Evolutionary conservation across 2,329 filamentous ascomycete species (phyloP).

Genomic region (Aspergillus niger): DNA sequence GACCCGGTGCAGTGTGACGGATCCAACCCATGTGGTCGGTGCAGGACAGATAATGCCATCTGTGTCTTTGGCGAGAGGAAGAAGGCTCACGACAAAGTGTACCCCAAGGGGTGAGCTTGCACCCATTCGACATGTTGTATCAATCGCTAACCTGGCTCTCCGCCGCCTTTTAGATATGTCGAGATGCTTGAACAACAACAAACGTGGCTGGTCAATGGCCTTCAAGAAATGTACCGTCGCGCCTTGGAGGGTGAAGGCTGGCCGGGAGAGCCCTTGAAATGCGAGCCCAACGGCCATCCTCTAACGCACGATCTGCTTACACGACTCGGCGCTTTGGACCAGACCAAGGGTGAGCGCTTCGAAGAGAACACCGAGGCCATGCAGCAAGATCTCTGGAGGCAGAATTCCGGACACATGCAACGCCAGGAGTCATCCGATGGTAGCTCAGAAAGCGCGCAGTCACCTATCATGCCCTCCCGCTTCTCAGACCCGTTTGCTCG

Average conservation of each 20-base stretch:
- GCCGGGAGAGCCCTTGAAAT: slow-evolving; percentile 56
- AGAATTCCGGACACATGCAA: slow-evolving; percentile 55
- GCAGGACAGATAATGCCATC: slow-evolving; percentile 64
- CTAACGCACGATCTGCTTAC: slow-evolving; percentile 66
- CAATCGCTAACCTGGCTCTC: slow-evolving; percentile 4
- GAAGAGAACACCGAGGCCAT: slow-evolving; percentile 60
- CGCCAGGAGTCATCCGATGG: slow-evolving; percentile 59
- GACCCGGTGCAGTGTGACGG: slow-evolving; percentile 57
- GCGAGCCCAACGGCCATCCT: slow-evolving; percentile 56
- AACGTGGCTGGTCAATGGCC: slow-evolving; percentile 60
- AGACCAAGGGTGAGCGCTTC: slow-evolving; percentile 56
- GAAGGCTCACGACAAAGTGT: slow-evolving; percentile 67
- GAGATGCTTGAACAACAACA: slow-evolving; percentile 70
- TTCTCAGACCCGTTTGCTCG: slow-evolving; percentile 35
- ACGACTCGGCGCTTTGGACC: slow-evolving; percentile 59
- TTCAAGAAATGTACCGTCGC: slow-evolving; percentile 62
- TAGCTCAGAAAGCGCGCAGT: slow-evolving; percentile 58
- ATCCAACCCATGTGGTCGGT: slow-evolving; percentile 61
- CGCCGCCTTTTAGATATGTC: slow-evolving; percentile 53
- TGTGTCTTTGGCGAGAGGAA: slow-evolving; percentile 67
- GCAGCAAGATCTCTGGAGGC: slow-evolving; percentile 57
- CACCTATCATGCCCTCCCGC: slow-evolving; percentile 35
- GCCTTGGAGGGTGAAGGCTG: slow-evolving; percentile 56
- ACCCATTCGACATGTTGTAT: slow-evolving; percentile 7
- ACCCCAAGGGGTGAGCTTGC: slow-evolving; percentile 63